Conservation (phyloP, 495 filamentous ascomycete genomes). For the Penicillium canescens region DNA sequence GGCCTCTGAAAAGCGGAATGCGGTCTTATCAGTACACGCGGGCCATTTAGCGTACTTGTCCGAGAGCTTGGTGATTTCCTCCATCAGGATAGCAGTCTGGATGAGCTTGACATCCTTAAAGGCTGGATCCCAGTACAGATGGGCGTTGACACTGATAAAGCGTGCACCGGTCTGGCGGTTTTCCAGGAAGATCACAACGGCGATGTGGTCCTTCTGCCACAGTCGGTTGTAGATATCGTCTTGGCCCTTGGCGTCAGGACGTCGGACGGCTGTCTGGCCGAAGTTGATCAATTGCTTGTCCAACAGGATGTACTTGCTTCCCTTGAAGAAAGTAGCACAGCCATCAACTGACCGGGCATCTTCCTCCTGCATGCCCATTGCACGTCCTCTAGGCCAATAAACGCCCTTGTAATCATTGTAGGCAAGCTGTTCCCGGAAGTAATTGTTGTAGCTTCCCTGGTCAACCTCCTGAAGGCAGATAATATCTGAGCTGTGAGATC, state of each 20-base stretch:
- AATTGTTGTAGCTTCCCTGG: conserved; percentile 84
- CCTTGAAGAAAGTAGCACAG: conserved; percentile 95
- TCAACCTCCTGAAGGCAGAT: conserved; percentile 93
- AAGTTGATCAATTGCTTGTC: conserved; percentile 94
- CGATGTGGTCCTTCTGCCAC: conserved; percentile 97
- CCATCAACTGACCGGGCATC: conserved; percentile 88
- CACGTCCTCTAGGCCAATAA: conserved; percentile 82
- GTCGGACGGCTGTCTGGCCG: conserved; percentile 84
- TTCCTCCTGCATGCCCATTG: conserved; percentile 86
- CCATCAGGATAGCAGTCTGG: conserved; percentile 92
- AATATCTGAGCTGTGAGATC: conserved; percentile 80
- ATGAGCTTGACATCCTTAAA: conserved; percentile 93
- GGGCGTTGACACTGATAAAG: conserved; percentile 88
- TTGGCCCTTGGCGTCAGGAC: conserved; percentile 91
- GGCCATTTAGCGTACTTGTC: conserved; percentile 78
- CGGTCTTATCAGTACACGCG: conserved; percentile 74
- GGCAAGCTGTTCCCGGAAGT: conserved; percentile 78
- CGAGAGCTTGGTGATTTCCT: conserved; percentile 78
- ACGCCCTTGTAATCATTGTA: conserved; percentile 89
- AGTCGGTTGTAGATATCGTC: conserved; percentile 97
- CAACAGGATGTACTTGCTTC: conserved; percentile 83
- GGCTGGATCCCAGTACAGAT: conserved; percentile 90
- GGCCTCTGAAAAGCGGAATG: conserved; percentile 63
- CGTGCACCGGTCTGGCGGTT: conserved; percentile 83
- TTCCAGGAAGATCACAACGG: conserved; percentile 85